Evolutionary conservation across 441 rosid species (phyloP).

Genomic region (Theobroma grandiflorum): DNA sequence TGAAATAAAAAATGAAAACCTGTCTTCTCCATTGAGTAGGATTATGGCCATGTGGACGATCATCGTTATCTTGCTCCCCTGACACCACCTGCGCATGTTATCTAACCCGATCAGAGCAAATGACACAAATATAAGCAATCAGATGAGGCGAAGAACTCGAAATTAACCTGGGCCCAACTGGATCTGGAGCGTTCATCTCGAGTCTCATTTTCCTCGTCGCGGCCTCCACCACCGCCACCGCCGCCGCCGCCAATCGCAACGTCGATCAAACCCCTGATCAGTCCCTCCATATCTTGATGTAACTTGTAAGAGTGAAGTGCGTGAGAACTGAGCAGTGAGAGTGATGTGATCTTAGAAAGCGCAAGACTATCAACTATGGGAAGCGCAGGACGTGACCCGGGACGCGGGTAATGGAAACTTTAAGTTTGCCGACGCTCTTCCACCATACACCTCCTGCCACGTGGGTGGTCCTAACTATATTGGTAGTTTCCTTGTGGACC

Average conservation of each 20-base stretch:
- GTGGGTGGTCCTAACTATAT: background rate
- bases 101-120: background rate
- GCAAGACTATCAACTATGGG: background rate
- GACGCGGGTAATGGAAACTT: conserved; percentile 7
- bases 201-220: conserved; percentile 34
- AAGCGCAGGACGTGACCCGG: no score
- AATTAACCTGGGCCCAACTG: conserved; percentile 59
- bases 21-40: conserved; percentile 36
- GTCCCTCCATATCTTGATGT: conserved; percentile 56
- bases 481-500: background rate
- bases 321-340: background rate
- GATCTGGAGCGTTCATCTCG: conserved; percentile 75
- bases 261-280: conserved; percentile 76
- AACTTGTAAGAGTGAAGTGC: background rate
- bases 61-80: conserved; percentile 46
- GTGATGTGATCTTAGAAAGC: background rate
- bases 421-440: background rate
- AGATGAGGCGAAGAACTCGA: background rate
- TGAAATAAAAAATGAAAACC: conserved; percentile 27
- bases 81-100: conserved; percentile 60
- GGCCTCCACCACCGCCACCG: conserved; percentile 29
- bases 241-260: conserved; percentile 56
- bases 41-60: conserved; percentile 21
- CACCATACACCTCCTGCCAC: conserved; percentile 11
- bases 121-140: background rate